A percentile compares a stretch with the other conserved stretches of the same genome.
Evolutionary conservation across 78 protist genomes (phyloP).

Genomic region (Chrysochromulina tobinii): DNA sequence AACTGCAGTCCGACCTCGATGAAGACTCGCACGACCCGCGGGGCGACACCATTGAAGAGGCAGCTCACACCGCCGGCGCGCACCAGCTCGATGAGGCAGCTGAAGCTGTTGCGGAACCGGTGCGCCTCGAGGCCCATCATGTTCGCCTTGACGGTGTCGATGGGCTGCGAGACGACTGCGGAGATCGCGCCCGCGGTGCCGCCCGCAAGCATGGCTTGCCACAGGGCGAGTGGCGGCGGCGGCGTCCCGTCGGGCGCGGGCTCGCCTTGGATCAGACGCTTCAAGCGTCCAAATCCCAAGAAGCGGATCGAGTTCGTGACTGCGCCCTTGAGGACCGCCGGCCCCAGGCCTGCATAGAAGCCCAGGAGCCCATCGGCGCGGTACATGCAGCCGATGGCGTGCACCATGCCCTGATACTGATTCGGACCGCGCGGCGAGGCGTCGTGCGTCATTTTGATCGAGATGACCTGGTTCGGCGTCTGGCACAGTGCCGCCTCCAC

Average conservation of each 20-base stretch:
- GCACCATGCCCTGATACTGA: not conserved
- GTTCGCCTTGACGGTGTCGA: not conserved
- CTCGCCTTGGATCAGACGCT: not conserved
- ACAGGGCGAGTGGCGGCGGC: not conserved
- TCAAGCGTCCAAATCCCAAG: not conserved
- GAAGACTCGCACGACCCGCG: not conserved
- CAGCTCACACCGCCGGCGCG: not conserved
- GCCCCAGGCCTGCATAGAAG: not conserved
- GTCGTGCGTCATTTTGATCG: not conserved
- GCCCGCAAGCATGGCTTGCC: not conserved
- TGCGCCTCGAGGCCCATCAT: slow-evolving; percentile 6
- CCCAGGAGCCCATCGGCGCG: not conserved
- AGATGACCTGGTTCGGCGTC: not conserved
- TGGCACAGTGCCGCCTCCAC: not conserved
- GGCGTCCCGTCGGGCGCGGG: not conserved
- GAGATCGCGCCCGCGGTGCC: not conserved
- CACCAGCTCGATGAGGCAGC: not conserved
- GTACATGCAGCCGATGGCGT: not conserved
- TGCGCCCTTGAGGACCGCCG: not conserved
- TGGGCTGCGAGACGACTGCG: not conserved
- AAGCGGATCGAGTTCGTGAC: not conserved
- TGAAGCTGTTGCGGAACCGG: not conserved
- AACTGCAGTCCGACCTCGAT: not conserved
- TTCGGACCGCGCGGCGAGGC: not conserved
- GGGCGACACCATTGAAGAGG: not conserved